Conservation (phyloP, 768 basidiomycete species). For the Amanita jacksonii region DNA sequence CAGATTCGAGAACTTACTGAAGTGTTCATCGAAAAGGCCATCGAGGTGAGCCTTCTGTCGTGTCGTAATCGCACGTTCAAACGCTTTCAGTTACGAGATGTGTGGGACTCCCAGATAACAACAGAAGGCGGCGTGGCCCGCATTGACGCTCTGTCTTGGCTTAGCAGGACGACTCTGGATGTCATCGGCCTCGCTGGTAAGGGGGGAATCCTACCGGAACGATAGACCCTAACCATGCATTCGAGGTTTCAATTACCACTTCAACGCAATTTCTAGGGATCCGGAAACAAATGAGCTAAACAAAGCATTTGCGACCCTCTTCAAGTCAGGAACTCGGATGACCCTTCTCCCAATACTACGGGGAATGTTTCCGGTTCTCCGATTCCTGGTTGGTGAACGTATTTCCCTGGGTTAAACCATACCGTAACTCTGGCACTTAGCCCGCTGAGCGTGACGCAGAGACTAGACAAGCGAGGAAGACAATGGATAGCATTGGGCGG, state of each 20-base stretch:
- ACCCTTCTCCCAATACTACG: conserved; percentile 24
- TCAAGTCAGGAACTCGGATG: conserved; percentile 31
- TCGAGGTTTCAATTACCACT: conserved; percentile 24
- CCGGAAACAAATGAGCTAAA: conserved; percentile 38
- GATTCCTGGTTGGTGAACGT: conserved; percentile 29
- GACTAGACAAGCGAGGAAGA: conserved; percentile 22
- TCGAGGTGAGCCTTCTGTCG: conserved; percentile 26
- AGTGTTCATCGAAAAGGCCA: conserved; percentile 47
- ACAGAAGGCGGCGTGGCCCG: conserved; percentile 18
- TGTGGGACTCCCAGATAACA: conserved; percentile 29
- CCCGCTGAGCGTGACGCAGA: conserved; percentile 22
- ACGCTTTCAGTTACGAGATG: conserved; percentile 36
- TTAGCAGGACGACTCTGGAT: conserved; percentile 63
- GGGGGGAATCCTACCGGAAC: conserved; percentile 16
- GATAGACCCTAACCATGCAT: no score
- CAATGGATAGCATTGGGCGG: conserved; percentile 40
- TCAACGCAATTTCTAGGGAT: conserved; percentile 20
- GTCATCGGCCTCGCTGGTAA: conserved; percentile 64
- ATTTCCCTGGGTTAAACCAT: neutral
- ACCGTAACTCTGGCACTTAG: conserved; percentile 14
- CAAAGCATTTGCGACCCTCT: conserved; percentile 41
- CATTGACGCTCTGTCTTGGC: conserved; percentile 55
- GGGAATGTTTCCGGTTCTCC: conserved; percentile 25
- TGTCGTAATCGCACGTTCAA: neutral
- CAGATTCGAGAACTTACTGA: conserved; percentile 50